phyloP scores from a whole-genome alignment of 2,329 filamentous ascomycete genomes.

The Pseudocercospora fuligena region DNA sequence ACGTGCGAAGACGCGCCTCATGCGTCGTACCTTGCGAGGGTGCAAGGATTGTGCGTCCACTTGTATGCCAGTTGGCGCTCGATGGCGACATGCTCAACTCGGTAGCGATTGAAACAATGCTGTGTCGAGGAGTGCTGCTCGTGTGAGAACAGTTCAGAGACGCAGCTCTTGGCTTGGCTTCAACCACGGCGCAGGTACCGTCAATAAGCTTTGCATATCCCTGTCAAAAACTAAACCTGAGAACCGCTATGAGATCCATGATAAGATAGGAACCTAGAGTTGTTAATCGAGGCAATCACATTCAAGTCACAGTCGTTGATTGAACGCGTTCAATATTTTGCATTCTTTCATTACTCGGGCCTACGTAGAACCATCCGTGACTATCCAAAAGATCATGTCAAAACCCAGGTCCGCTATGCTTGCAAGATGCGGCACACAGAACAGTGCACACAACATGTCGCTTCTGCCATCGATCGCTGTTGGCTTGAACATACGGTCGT shows the following conservation, averaged over 20 bases:
- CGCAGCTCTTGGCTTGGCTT: neutral
- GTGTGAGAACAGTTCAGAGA: too few species aligned
- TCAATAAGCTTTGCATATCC: neutral
- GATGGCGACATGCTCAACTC: too few species aligned
- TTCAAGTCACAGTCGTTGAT: neutral
- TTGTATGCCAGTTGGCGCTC: neutral
- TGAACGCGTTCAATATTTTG: neutral
- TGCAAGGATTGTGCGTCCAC: neutral
- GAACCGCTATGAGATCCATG: neutral
- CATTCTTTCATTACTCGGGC: slow-evolving; percentile 8
- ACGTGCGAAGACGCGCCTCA: neutral
- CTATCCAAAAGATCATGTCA: slow-evolving; percentile 4
- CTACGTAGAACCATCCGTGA: slow-evolving; percentile 1
- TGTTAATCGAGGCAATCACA: neutral
- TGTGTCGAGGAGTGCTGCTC: neutral
- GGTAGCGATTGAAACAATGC: neutral
- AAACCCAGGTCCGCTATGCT: slow-evolving; percentile 1
- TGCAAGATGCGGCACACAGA: slow-evolving; percentile 8
- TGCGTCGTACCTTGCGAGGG: neutral
- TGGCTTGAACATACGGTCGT: neutral
- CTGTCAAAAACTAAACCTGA: neutral
- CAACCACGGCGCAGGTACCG: neutral
- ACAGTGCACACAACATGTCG: neutral
- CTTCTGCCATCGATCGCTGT: neutral
- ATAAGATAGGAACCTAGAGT: neutral